Conservation (phyloP, 768 basidiomycete species). For the Boletus speciosus region DNA sequence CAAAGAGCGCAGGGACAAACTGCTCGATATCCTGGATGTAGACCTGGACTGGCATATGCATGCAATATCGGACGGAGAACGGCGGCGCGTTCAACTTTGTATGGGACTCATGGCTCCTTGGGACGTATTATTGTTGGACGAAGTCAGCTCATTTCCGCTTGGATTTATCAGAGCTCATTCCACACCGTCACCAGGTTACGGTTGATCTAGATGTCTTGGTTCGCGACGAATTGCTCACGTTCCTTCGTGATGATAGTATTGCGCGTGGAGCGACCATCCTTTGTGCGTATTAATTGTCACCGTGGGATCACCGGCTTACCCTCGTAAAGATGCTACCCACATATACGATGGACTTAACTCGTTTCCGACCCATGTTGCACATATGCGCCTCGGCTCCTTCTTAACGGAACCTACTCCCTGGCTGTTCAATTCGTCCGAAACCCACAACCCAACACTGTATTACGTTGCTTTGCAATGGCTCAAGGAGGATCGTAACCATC, state of each 20-base stretch:
- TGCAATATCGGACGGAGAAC: constrained; percentile 92
- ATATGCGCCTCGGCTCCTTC: constrained; percentile 83
- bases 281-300: constrained; percentile 45
- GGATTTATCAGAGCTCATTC: neutral
- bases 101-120: constrained; percentile 95
- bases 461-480: constrained; percentile 83
- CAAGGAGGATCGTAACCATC: constrained; percentile 70
- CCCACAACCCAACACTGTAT: constrained; percentile 48
- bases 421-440: constrained; percentile 43
- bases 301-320: constrained; percentile 5
- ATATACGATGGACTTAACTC: constrained; percentile 89
- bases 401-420: constrained; percentile 66
- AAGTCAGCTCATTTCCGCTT: constrained; percentile 47
- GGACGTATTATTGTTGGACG: constrained; percentile 91
- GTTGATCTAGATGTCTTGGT: constrained; percentile 97
- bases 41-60: constrained; percentile 98
- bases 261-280: constrained; percentile 81
- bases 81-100: constrained; percentile 88
- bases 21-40: constrained; percentile 91
- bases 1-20: constrained; percentile 78
- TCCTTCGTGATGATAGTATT: constrained; percentile 81
- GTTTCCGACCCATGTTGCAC: constrained; percentile 93
- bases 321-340: constrained; percentile 80
- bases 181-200: constrained; percentile 60
- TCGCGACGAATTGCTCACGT: constrained; percentile 82